Evolutionary conservation across 768 basidiomycete genomes (phyloP).

Genomic region (Chlorophyllum brunneum): DNA sequence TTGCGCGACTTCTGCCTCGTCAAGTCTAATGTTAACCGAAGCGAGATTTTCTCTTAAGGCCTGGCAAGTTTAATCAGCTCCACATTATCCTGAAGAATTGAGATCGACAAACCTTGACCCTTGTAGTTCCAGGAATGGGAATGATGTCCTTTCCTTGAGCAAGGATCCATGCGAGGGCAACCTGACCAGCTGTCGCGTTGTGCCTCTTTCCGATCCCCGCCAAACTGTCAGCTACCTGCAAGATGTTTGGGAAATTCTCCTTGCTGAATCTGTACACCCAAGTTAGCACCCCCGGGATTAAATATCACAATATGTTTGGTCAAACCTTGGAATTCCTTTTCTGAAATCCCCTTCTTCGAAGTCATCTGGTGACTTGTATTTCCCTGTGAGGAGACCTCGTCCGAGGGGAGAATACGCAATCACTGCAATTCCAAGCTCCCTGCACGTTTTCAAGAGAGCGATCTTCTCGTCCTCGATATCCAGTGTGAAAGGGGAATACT

Average conservation of each 20-base stretch:
- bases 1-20: constrained; percentile 30
- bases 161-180: constrained; percentile 46
- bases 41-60: constrained; percentile 43
- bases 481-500: constrained; percentile 47
- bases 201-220: constrained; percentile 33
- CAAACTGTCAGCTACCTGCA: constrained; percentile 37
- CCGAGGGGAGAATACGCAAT: constrained; percentile 52
- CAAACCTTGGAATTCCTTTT: constrained; percentile 26
- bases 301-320: constrained; percentile 25
- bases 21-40: constrained; percentile 29
- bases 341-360: constrained; percentile 40
- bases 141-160: constrained; percentile 43
- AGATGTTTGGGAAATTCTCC: constrained; percentile 45
- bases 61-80: constrained; percentile 12
- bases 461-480: constrained; percentile 43
- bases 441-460: constrained; percentile 35
- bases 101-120: constrained; percentile 27
- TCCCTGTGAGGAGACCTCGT: constrained; percentile 48
- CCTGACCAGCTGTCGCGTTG: constrained; percentile 40
- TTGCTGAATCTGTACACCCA: constrained; percentile 18
- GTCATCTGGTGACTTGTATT: constrained; percentile 31
- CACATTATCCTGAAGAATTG: neutral
- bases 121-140: constrained; percentile 46
- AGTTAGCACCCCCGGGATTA: no score
- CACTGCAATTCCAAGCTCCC: constrained; percentile 46